Percentiles rank a stretch among this genome's conserved stretches.
Evolutionary conservation across 225 moss, liverwort and hornwort species (phyloP).

Genomic region (Takakia lepidozioides): DNA sequence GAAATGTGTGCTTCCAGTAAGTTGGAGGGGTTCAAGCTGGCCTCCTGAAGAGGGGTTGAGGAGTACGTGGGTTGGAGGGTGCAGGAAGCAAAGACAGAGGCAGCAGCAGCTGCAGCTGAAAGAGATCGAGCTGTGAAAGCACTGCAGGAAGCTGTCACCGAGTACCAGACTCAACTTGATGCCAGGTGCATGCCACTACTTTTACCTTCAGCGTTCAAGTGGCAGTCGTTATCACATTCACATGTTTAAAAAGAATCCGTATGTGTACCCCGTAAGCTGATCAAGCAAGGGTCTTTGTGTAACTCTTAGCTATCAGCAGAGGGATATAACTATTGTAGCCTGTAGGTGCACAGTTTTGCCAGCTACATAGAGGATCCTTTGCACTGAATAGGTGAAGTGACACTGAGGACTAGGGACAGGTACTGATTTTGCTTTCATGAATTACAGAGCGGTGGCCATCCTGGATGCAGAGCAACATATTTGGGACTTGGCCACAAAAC

Average conservation of each 20-base stretch:
- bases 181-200: conserved; percentile 21
- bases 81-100: conserved; percentile 62
- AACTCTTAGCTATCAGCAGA: background rate
- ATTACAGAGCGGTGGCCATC: conserved; percentile 40
- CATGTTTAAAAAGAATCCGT: too few relatives aligned
- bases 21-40: too few relatives aligned
- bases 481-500: conserved; percentile 59
- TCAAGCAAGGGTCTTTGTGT: conserved; percentile 4
- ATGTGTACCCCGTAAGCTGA: too few relatives aligned
- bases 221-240: too few relatives aligned
- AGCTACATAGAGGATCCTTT: background rate
- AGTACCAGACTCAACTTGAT: conserved; percentile 72
- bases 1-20: background rate
- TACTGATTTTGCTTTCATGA: background rate
- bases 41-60: too few relatives aligned
- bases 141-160: conserved; percentile 45
- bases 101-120: conserved; percentile 44
- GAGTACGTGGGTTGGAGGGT: background rate
- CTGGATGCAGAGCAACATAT: conserved; percentile 82
- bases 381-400: background rate
- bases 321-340: background rate
- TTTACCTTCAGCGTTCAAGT: too few relatives aligned
- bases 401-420: background rate
- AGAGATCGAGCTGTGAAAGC: conserved; percentile 62
- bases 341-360: background rate